Base-by-base conservation (phyloP, 2,329 filamentous ascomycete species). In the Ceratocystis alfenasii region DNA sequence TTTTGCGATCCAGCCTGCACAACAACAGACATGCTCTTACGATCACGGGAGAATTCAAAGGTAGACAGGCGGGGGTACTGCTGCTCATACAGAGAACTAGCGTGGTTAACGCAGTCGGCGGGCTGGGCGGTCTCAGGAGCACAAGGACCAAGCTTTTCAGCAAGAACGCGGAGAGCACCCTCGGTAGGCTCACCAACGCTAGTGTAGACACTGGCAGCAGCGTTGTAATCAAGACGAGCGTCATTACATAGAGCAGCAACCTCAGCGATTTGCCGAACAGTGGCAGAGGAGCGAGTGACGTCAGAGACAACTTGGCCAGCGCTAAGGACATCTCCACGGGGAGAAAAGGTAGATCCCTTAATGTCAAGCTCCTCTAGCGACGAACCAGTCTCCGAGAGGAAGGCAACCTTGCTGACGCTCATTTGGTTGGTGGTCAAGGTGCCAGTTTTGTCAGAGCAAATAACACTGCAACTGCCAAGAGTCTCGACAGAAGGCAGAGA, bases 391-490 rank as follows among this genome's bases (percentile, higher is more conserved):
- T 88, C 85, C 71, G 84, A 87, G 70, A 99, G 81, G 74, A 92
- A 90, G 61, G 96, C 89, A 66, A 97, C 78, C 77, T 93, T 95
- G 79, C 87, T 94, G 66, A 96, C 94, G 73, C 94, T 97, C 94
- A 99, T 99, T 77, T 97, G 92, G 78, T 99, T 99, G 50, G 94
- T 99, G 10, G 94, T 99, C 74, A 99, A 78, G 62, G 94, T 99
- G 71, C 94, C 95, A 4, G 94, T 99, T 81, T 99, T 99, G 81
- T 99, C 94, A 3, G 95, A 99, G 80, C 95, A 99, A 74, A 99
- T 96, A 66, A 99, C 92, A 73, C 94, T 99, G 83, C 94, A 99
- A 82, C 94, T 99, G 74, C 94, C 94, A 64, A 99, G 82, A 12
- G 94, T 99, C 78, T 99, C 94, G 64, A 99, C 94, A 1, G 94